A percentile compares a stretch with the other conserved stretches of the same genome.
These are phyloP conservation scores for Tanacetum coccineum DNA, from an alignment of 129 eudicot genomes.

Conservation along the genomic window DNA sequence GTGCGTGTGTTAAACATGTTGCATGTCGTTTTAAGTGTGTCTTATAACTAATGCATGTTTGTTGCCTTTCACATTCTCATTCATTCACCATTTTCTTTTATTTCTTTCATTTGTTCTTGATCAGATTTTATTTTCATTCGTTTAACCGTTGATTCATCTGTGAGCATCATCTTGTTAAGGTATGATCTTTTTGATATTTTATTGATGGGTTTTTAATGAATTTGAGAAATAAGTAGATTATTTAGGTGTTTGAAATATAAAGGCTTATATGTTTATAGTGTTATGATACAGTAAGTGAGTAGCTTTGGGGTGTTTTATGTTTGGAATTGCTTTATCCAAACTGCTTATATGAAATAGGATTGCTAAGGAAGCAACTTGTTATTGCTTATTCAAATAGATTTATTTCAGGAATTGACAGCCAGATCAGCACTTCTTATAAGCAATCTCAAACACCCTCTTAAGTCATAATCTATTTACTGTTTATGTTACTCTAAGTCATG, in stretches of 20 bases:
- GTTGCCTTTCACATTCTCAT: conserved; percentile 11
- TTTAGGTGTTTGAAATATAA: background rate
- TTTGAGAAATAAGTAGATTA: conserved; percentile 7
- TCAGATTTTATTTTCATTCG: background rate
- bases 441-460: too few relatives aligned
- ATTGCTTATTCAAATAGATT: background rate
- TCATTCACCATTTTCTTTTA: conserved; percentile 12
- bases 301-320: too few relatives aligned
- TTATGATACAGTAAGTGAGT: too few relatives aligned
- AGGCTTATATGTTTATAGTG: too few relatives aligned
- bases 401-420: too few relatives aligned
- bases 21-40: conserved; percentile 14
- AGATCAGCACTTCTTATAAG: too few relatives aligned
- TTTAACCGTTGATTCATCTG: conserved; percentile 2
- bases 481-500: background rate
- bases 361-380: too few relatives aligned
- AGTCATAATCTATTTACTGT: background rate
- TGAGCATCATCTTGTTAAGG: conserved; percentile 16
- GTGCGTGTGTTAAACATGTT: conserved; percentile 24
- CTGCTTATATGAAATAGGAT: too few relatives aligned
- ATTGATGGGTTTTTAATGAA: conserved; percentile 9
- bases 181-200: background rate
- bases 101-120: conserved; percentile 17
- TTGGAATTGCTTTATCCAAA: too few relatives aligned
- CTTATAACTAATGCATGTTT: conserved; percentile 4